phyloP scores from a whole-genome alignment of 1,284 basidiomycete genomes.

The Puccinia polysora region DNA sequence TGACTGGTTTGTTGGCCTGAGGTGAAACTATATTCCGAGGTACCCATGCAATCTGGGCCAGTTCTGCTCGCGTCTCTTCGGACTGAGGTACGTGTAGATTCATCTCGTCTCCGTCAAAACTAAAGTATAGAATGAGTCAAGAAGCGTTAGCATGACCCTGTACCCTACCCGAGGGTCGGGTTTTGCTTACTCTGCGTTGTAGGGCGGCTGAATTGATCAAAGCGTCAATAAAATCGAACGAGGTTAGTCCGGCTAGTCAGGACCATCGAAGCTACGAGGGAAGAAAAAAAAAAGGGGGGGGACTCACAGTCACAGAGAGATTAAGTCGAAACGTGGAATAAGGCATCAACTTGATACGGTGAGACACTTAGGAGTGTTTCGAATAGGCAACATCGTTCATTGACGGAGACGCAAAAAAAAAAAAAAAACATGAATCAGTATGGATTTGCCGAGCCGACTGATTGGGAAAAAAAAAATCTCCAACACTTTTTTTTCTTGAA shows the following conservation, averaged over 20 bases:
- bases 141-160: constrained; percentile 34
- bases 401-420: too few relatives aligned
- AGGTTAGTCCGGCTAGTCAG: constrained; percentile 43
- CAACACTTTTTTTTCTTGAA: neutral
- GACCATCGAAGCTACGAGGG: neutral
- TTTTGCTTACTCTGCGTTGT: constrained; percentile 70
- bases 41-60: constrained; percentile 99
- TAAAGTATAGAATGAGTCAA: constrained; percentile 45
- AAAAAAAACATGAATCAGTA: too few relatives aligned
- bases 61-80: constrained; percentile 96
- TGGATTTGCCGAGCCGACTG: too few relatives aligned
- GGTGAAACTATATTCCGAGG: constrained; percentile 96
- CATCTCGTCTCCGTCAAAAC: constrained; percentile 99
- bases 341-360: constrained; percentile 94
- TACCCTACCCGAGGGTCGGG: constrained; percentile 25
- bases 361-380: constrained; percentile 63
- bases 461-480: too few relatives aligned
- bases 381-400: too few relatives aligned
- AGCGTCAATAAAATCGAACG: constrained; percentile 44
- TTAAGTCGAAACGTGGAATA: constrained; percentile 98
- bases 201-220: constrained; percentile 61
- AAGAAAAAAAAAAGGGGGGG: constrained; percentile 48
- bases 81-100: constrained; percentile 99
- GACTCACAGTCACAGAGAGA: constrained; percentile 79
- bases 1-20: constrained; percentile 98